These are phyloP conservation scores for Pseudocercospora macadamiae DNA, from an alignment of 2,329 filamentous ascomycete genomes.

Conservation along the genomic window DNA sequence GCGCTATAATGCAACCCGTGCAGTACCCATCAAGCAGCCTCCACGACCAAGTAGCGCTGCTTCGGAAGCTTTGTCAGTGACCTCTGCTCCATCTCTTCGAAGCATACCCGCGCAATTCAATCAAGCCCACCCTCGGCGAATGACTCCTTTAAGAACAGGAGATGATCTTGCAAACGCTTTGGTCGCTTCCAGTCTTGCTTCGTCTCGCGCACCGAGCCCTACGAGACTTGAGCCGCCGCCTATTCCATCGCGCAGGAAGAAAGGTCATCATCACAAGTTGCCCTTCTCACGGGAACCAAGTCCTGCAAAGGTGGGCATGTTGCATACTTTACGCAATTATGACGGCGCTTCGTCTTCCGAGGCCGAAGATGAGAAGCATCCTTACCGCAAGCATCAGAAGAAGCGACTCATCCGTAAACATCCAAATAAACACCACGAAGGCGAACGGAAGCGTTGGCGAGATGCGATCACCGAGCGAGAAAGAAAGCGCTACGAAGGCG, in stretches of 20 bases:
- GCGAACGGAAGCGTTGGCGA: conserved; percentile 72
- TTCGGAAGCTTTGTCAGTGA: conserved; percentile 24
- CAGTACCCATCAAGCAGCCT: conserved; percentile 18
- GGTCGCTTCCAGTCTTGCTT: conserved; percentile 72
- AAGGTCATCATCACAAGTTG: conserved; percentile 26
- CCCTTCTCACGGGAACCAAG: conserved; percentile 47
- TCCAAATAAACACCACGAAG: conserved; percentile 73
- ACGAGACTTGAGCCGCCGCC: conserved; percentile 46
- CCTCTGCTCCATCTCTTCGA: conserved; percentile 26
- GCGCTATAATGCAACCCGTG: conserved; percentile 18
- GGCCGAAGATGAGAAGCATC: conserved; percentile 51
- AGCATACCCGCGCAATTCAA: conserved; percentile 40
- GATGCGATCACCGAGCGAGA: conserved; percentile 73
- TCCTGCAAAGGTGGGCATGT: conserved; percentile 56
- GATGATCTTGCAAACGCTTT: conserved; percentile 74
- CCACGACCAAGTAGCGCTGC: conserved; percentile 22
- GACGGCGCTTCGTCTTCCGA: conserved; percentile 38
- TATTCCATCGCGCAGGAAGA: conserved; percentile 34
- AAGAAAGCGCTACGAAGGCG: conserved; percentile 78
- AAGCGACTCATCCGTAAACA: conserved; percentile 65
- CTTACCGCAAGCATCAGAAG: conserved; percentile 55
- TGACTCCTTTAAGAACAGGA: conserved; percentile 57
- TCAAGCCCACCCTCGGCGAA: conserved; percentile 39
- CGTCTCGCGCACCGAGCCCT: conserved; percentile 47
- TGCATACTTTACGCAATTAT: conserved; percentile 66